phyloP scores from a whole-genome alignment of 2,329 filamentous ascomycete genomes.

The Colletotrichum melonis region DNA sequence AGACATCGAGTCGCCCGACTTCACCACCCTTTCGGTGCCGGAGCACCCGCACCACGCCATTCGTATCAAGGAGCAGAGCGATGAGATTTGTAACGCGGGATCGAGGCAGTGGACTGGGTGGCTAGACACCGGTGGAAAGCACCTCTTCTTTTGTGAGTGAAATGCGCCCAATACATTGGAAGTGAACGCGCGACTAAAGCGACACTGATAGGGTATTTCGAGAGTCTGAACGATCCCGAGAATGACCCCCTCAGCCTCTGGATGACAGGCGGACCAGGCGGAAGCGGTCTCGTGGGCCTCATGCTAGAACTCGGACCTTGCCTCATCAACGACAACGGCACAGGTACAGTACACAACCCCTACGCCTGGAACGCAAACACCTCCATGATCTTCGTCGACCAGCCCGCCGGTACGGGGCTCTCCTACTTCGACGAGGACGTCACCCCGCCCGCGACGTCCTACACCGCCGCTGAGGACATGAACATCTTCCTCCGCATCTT shows the following conservation, averaged over 20 bases:
- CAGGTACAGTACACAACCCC: slow-evolving; percentile 32
- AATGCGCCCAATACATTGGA: no score
- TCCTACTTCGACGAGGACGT: slow-evolving; percentile 51
- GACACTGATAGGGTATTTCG: slow-evolving; percentile 39
- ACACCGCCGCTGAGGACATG: slow-evolving; percentile 58
- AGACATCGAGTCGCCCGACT: slow-evolving; percentile 17
- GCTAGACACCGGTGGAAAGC: slow-evolving; percentile 40
- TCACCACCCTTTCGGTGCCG: slow-evolving; percentile 22
- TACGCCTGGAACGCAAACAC: slow-evolving; percentile 39
- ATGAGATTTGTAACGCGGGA: slow-evolving; percentile 40
- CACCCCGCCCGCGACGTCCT: slow-evolving; percentile 49
- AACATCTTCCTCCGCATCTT: slow-evolving; percentile 61
- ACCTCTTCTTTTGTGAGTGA: slow-evolving; percentile 37
- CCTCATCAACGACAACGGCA: slow-evolving; percentile 28
- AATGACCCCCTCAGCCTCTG: slow-evolving; percentile 60
- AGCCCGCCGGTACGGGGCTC: slow-evolving; percentile 70
- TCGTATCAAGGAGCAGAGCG: slow-evolving; percentile 41
- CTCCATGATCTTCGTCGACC: slow-evolving; percentile 56
- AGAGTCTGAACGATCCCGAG: slow-evolving; percentile 41
- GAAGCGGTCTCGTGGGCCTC: slow-evolving; percentile 56
- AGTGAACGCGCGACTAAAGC: background rate
- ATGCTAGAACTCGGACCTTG: slow-evolving; percentile 37
- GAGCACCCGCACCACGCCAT: slow-evolving; percentile 39
- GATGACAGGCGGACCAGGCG: slow-evolving; percentile 70
- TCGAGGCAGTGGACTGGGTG: slow-evolving; percentile 44